Evolutionary conservation across 352 stramenopile genomes (phyloP), one percentile per base, ranked within the genome.

Genomic region (Phytophthora pluvialis): DNA sequence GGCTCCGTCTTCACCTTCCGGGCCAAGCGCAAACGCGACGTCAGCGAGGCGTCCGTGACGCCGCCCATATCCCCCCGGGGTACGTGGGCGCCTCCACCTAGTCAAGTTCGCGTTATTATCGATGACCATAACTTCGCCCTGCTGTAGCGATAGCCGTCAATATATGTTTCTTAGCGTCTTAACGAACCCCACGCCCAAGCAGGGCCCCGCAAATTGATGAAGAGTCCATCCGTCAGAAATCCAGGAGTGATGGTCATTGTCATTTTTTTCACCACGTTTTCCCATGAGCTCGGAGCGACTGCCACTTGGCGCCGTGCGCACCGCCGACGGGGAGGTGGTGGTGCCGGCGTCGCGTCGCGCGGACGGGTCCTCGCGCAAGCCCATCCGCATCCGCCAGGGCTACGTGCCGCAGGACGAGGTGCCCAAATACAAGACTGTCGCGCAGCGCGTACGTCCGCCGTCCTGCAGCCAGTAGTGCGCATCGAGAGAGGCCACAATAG

Each of bases 321-420:
- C 73, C 8, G 70, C 71, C 36, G 70, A 91, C 26, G 87, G 87
- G 6, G 53, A 83, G 1, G 83, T 93, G 15, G 72, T 92, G 44
- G 80, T 95, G 43, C 83, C 85, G 11, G 73, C 75, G 50, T 89
- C 75, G 21, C 64, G 57, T 21, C 81, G 87, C 21, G 77, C 88
- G 3, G 84, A 96, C 67, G 88, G 88, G 1, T 91, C 86, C 0
- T 75, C 83, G 51, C 83, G 88, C 47, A 94, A 94, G 62, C 50
- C 83, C 26, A 90, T 96, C 48, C 83, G 85, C 55, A 90, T 96
- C 60, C 88, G 88, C 31, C 64, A 89, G 66, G 86, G 86, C 52
- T 94, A 93, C 63, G 72, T 93, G 42, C 83, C 84, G 44, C 86
- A 93, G 67, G 88, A 96, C 52, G 88, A 96, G 62, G 72, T 91